Conservation (phyloP, 2,329 filamentous ascomycete genomes). For the Trichoderma aggressivum region DNA sequence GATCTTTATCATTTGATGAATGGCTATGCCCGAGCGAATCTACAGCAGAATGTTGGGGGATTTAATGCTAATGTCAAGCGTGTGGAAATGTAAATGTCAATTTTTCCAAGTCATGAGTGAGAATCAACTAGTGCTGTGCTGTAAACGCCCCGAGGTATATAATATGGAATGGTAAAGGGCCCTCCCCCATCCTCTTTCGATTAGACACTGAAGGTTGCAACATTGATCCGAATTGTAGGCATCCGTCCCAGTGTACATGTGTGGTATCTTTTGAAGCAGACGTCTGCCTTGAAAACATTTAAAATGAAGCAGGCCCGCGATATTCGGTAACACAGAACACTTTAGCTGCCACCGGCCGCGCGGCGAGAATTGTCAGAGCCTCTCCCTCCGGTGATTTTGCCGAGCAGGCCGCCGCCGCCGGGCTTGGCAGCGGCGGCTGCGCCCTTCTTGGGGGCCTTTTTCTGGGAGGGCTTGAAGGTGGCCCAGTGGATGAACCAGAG, state of each 20-base stretch:
- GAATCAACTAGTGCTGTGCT: neutral
- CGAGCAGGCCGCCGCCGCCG: neutral
- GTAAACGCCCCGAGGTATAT: neutral
- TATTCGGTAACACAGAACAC: neutral
- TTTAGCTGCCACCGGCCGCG: neutral
- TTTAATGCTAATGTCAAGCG: neutral
- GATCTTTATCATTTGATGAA: conserved; percentile 22
- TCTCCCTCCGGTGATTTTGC: neutral
- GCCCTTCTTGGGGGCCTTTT: conserved; percentile 41
- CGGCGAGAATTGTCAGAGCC: conserved; percentile 1
- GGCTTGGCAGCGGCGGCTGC: neutral
- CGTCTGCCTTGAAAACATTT: neutral
- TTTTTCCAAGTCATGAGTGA: neutral
- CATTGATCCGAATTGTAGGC: neutral
- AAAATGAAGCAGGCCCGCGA: neutral
- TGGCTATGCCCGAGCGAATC: conserved; percentile 19
- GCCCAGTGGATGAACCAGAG: conserved; percentile 59
- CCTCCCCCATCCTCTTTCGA: neutral
- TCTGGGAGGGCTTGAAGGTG: conserved; percentile 59
- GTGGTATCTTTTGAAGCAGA: neutral
- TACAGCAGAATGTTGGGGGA: neutral
- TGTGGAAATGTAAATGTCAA: neutral
- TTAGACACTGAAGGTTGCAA: too few species aligned
- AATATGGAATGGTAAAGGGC: neutral
- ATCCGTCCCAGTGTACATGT: neutral